Evolutionary conservation across 2,329 filamentous ascomycete genomes (phyloP), one percentile per base, ranked within the genome.

Genomic region (Penicillium sp.): DNA sequence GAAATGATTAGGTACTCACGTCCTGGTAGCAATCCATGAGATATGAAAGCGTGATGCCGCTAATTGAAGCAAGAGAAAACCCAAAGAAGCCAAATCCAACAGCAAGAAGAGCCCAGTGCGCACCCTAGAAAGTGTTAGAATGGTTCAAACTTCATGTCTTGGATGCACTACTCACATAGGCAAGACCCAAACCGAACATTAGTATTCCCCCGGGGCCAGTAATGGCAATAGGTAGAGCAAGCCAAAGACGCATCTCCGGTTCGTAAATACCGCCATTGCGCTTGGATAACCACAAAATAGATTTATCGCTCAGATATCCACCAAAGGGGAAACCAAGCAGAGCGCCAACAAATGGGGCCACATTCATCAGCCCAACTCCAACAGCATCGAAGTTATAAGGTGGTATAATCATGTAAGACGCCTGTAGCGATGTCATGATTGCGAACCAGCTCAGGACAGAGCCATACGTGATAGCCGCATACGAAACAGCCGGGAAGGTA

Each of bases 401-500:
- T 4, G 70, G 65, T 0, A 62, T 18, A 5, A 72, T 58, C 62
- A 81, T 71, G 49, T 70, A 73, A 1, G 66, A 69, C 6, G 73
- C 72, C 26, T 71, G 64, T 2, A 68, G 66, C 0, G 73, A 74
- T 5, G 69, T 70, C 62, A 79, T 69, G 32, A 79, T 68, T 2
- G 72, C 72, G 4, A 69, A 66, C 68, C 69, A 76, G 3, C 72
- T 70, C 5, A 78, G 54, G 1, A 76, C 61, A 5, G 72, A 68
- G 1, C 73, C 75, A 24, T 75, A 77, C 24, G 74, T 69, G 0
- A 79, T 42, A 7, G 72, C 72, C 0, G 69, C 73, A 39, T 75
- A 78, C 18, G 72, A 49, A 7, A 78, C 72, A 2, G 75, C 75
- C 2, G 92, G 92, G 18, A 78, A 72, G 0, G 63, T 55, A 37